Evolutionary conservation across 441 rosid species (phyloP).

Genomic region (Syzygium syzygioides): DNA sequence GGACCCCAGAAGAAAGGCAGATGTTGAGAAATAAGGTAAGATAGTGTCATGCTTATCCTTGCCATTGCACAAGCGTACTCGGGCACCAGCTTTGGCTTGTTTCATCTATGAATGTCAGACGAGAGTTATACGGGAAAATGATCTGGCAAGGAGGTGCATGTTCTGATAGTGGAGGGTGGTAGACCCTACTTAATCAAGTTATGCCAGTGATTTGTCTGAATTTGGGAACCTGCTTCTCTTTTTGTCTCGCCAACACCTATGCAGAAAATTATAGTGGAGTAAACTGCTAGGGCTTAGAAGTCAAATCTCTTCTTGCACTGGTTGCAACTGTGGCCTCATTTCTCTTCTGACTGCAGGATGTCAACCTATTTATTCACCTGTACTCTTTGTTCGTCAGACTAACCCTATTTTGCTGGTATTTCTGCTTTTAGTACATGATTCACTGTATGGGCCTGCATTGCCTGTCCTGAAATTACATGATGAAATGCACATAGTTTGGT

Average conservation of each 20-base stretch:
- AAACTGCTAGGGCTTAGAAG: not conserved
- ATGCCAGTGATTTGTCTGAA: not conserved
- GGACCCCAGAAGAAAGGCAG: conserved; percentile 90
- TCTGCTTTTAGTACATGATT: not conserved
- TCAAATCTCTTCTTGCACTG: not conserved
- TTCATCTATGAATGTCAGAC: not conserved
- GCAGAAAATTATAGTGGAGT: not conserved
- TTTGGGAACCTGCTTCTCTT: not conserved
- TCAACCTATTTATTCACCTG: not conserved
- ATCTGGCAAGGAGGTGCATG: not conserved
- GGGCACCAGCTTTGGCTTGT: not conserved
- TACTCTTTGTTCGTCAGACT: not conserved
- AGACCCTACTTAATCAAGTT: not conserved
- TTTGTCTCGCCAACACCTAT: not conserved
- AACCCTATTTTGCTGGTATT: not conserved
- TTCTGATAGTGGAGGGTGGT: not conserved
- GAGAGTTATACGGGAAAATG: not conserved
- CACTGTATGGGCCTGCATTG: not conserved
- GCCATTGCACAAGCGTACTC: not conserved
- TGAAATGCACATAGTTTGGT: not conserved
- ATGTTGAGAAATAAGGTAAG: conserved; percentile 87
- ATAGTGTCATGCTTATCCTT: not conserved
- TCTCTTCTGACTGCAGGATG: not conserved
- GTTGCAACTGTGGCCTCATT: not conserved
- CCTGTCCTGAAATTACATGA: not conserved